phyloP scores from a whole-genome alignment of 176 grass and related monocot species.

The Cenchrus purpureus region DNA sequence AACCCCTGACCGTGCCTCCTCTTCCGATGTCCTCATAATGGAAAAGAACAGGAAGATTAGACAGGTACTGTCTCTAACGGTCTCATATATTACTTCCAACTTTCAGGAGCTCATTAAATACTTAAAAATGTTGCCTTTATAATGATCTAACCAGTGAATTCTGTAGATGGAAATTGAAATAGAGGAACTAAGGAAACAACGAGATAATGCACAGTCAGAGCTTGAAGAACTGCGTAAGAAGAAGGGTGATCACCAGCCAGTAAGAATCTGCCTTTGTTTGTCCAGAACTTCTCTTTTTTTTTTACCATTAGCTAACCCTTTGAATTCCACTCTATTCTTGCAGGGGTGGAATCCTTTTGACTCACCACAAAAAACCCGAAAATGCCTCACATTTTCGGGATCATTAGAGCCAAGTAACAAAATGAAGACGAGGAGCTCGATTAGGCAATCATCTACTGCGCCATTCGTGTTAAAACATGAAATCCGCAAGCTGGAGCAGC shows the following conservation, averaged over 20 bases:
- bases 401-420: constrained; percentile 59
- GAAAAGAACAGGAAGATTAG: constrained; percentile 85
- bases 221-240: constrained; percentile 70
- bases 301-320: constrained; percentile 36
- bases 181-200: constrained; percentile 76
- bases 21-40: constrained; percentile 67
- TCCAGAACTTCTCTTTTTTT: constrained; percentile 1
- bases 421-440: constrained; percentile 46
- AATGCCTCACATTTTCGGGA: constrained; percentile 87
- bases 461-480: constrained; percentile 90
- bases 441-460: constrained; percentile 82
- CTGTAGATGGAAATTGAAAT: constrained; percentile 90
- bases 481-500: constrained; percentile 93
- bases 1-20: constrained; percentile 61
- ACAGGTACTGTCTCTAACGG: constrained; percentile 50
- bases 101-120: constrained; percentile 26
- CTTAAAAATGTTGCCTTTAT: constrained; percentile 13
- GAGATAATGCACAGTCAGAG: constrained; percentile 67
- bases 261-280: constrained; percentile 40
- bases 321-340: constrained; percentile 17
- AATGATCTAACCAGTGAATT: constrained; percentile 30
- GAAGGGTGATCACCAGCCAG: constrained; percentile 53
- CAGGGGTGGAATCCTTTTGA: constrained; percentile 91
- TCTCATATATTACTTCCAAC: constrained; percentile 11
- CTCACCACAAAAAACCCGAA: constrained; percentile 57